A percentile compares a stretch with the other conserved stretches of the same genome.
Conservation (phyloP, 2,329 filamentous ascomycete species). For the Diaporthe longicolla region DNA sequence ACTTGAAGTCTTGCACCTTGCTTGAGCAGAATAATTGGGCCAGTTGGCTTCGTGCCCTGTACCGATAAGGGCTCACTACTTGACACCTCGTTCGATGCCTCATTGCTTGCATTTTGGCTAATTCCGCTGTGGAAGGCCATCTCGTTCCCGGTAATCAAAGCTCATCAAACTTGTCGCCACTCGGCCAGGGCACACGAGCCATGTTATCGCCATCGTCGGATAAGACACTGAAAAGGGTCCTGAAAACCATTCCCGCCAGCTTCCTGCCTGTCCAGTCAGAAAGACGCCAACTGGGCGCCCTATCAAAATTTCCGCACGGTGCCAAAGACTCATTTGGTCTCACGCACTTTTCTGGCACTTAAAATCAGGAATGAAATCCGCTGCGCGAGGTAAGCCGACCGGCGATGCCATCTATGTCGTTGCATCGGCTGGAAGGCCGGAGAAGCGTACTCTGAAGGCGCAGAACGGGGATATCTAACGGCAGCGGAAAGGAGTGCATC, state of each 20-base stretch:
- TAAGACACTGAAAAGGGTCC: not conserved
- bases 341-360: not conserved
- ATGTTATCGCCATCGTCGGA: not conserved
- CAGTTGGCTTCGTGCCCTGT: slow-evolving; percentile 7
- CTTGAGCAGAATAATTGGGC: not conserved
- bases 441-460: not conserved
- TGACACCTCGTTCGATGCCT: not conserved
- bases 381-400: not conserved
- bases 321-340: not conserved
- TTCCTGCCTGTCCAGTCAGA: not conserved
- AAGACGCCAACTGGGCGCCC: not conserved
- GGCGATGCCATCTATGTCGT: not conserved
- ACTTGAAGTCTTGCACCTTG: not conserved
- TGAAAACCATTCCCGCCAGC: not conserved
- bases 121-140: not conserved
- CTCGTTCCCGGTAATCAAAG: not conserved
- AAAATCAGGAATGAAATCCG: not conserved
- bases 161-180: slow-evolving; percentile 12
- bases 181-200: slow-evolving; percentile 11
- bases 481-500: not conserved
- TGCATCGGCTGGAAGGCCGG: no score
- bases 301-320: not conserved
- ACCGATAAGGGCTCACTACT: not conserved
- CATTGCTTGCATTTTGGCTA: slow-evolving; percentile 25
- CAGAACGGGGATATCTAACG: not conserved